A percentile compares a stretch with the other conserved stretches of the same genome.
Evolutionary conservation across 805 yeast genomes (phyloP).

Genomic region (Saccharomycopsis olivae): DNA sequence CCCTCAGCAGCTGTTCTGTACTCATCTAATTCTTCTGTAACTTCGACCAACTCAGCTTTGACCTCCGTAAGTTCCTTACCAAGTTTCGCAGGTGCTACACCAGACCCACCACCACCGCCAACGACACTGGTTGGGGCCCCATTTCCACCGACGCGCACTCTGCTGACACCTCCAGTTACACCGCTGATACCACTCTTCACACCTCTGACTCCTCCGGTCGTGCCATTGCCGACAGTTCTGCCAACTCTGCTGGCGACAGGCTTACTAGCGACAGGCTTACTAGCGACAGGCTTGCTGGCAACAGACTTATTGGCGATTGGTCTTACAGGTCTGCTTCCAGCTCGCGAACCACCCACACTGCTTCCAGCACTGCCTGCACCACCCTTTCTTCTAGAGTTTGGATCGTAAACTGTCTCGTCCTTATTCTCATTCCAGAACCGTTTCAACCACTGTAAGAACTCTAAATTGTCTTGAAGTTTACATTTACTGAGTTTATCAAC

Average conservation of each 20-base stretch:
- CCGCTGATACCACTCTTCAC: too few species aligned
- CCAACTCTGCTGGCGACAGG: not conserved
- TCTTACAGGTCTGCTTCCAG: constrained; percentile 1
- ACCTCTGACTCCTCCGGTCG: too few species aligned
- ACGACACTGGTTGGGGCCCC: not conserved
- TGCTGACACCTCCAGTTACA: not conserved
- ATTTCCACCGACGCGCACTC: not conserved
- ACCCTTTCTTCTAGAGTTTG: constrained; percentile 44
- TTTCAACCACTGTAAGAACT: constrained; percentile 87
- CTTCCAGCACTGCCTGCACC: not conserved
- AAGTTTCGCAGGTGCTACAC: constrained; percentile 28
- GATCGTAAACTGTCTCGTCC: constrained; percentile 62
- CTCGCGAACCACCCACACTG: not conserved
- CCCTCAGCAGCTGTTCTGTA: constrained; percentile 50
- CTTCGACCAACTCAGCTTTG: constrained; percentile 28
- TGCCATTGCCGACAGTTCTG: not conserved
- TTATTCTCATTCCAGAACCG: constrained; percentile 70
- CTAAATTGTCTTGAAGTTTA: constrained; percentile 86
- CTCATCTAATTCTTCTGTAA: constrained; percentile 45
- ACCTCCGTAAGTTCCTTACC: constrained; percentile 41
- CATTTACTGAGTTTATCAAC: constrained; percentile 80
- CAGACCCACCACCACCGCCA: not conserved
- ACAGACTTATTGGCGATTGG: not conserved
- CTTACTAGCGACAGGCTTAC: not conserved
- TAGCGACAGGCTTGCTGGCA: not conserved